Base-by-base conservation (phyloP, 768 basidiomycete species). In the Rhizopogon rudus region DNA sequence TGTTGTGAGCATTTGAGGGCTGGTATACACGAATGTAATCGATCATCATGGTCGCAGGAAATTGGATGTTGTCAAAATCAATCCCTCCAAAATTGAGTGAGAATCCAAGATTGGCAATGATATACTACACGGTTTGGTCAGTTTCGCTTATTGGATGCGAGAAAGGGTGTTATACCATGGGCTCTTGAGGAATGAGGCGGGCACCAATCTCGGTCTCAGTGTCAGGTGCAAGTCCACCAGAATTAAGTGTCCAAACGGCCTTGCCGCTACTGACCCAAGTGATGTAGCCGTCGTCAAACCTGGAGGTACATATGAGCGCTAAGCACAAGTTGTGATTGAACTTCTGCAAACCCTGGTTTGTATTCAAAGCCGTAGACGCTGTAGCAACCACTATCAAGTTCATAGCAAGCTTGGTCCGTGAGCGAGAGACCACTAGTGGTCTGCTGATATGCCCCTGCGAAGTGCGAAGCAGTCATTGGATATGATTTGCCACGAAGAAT, bases 11-110 rank as follows among this genome's bases (percentile, higher is more conserved):
- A 54, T 72, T 67, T 51, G 74, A 67, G 25, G 73, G 71, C 61
- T 87, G 87, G 62, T 87, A 88, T 12, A 96, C 88, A 1, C 93
- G 81, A 54, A 95, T 83, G 56, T 84, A 95, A 64, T 96, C 93
- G 49, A 94, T 72, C 53, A 73, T 73, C 87, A 94, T 86, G 28
- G 73, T 75, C 8, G 79, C 67, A 5, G 83, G 83, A 62, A 86
- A 77, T 17, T 69, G 67, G 29, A 90, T 64, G 40, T 81, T 61
- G 5, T 74, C 73, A 52, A 83, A 76, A 60, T 91, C 83, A 61
- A 90, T 81, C 7, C 67, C 73, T 14, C 85, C 88, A 66, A 91
- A 91, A 62, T 80, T 83, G 43, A 72, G 59, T 6, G 87, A 89
- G 55, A 89, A 81, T 40, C 87, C 89, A 37, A 88, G 75, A 57